Evolutionary conservation across 2,329 filamentous ascomycete species (phyloP), one percentile per base, ranked within the genome.

Genomic region (Paraphoma chrysanthemicola): DNA sequence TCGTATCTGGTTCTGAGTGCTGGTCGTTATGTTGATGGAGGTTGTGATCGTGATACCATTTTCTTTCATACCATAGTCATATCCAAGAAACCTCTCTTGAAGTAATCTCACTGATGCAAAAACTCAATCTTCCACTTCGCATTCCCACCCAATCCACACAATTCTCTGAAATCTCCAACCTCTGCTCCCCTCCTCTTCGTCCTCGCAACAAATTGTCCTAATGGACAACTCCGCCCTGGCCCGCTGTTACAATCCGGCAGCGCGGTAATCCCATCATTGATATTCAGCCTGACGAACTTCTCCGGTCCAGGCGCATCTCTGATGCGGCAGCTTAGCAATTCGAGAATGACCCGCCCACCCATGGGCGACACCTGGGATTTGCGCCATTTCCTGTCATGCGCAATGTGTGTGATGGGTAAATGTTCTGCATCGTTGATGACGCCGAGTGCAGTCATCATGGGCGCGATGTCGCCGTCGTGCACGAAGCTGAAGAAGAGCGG

Each of bases 401-500:
- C 71, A 17, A 82, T 75, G 56, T 81, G 79, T 2, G 79, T 78
- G 1, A 74, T 74, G 0, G 85, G 83, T 3, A 87, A 76, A 41
- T 78, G 76, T 39, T 78, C 67, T 10, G 74, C 57, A 44, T 80
- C 75, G 3, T 70, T 74, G 51, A 85, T 79, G 10, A 86, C 72
- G 51, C 83, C 79, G 1, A 87, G 75, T 0, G 83, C 80, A 3
- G 83, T 77, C 14, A 87, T 70, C 66, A 86, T 79, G 1, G 83
- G 83, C 1, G 84, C 78, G 18, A 87, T 84, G 57, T 87, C 85
- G 33, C 83, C 84, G 60, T 87, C 85, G 56, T 87, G 85, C 4
- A 84, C 85, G 62, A 87, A 87, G 66, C 82, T 86, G 61, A 87
- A 82, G 66, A 85, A 87, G 14, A 86, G 66, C 1, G 77, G 73